Base-by-base conservation (phyloP, 75 land plant genomes). In the Pseudotsuga menziesii region DNA sequence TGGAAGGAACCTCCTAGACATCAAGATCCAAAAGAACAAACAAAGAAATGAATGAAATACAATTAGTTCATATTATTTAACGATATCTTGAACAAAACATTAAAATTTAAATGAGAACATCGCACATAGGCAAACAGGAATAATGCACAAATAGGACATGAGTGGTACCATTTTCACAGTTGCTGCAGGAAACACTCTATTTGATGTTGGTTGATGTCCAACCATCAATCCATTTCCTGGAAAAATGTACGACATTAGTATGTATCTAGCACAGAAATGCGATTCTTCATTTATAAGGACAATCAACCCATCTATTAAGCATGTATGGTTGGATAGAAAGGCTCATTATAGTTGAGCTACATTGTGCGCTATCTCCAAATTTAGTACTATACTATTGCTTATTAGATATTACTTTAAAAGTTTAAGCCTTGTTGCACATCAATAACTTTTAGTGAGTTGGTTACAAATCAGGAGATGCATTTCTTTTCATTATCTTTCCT, bases 101-200 rank as follows among this genome's bases (percentile, higher is more conserved):
- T 66, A 16, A 54, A 16, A 4, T 16, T 48, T 66, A 16, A 54
- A 16, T 13, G 16, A 72, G 5, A 81, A 72, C 9, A 19, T 20
- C 25, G 15, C 23, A 29, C 32, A 23, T 80, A 25, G 22, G 8
- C 25, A n/a, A 61, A 61, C 22, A n/a, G 3, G 3, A 19, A 7
- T 17, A 61, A 7, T 61, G 22, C 19, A n/a, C 41, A 69, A 5
- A 32, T 27, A 35, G 48, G 14, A 78, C 7, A 29, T 1, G 32
- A 29, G 6, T 57, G 82, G 80, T 81, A 91, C 93, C 83, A 82
- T 81, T 91, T 91, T 91, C 2, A 91, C 90, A 27, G 85, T 91
- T 36, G 87, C 85, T 54, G 82, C 26, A 19, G 88, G 79, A 41
- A 84, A 75, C 56, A 61, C 82, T 74, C 81, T 83, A 39, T 57